phyloP scores from a whole-genome alignment of 108 stramenopile species.

The Cyclotella kingstonii region DNA sequence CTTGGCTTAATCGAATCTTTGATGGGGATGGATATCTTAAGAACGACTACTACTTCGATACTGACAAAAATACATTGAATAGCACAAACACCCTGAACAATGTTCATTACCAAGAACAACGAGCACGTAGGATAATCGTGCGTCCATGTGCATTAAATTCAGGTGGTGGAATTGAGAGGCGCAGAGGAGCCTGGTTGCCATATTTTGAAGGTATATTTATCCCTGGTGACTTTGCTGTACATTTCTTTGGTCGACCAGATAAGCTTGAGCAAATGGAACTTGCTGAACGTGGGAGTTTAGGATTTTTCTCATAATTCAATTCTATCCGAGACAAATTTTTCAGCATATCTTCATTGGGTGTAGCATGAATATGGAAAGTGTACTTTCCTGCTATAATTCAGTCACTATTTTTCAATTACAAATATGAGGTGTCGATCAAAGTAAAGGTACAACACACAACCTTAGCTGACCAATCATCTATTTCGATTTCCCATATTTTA shows the following conservation, averaged over 20 bases:
- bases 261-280: conserved; percentile 3
- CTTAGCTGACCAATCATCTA: too few relatives aligned
- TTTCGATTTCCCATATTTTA: too few relatives aligned
- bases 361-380: too few relatives aligned
- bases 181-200: not conserved
- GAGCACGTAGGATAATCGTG: too few relatives aligned
- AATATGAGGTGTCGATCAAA: too few relatives aligned
- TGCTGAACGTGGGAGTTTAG: not conserved
- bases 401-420: too few relatives aligned
- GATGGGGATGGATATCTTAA: not conserved
- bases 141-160: not conserved
- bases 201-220: not conserved
- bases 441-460: too few relatives aligned
- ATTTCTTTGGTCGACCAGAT: conserved; percentile 4
- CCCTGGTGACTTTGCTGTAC: conserved; percentile 4
- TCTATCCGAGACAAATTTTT: too few relatives aligned
- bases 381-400: too few relatives aligned
- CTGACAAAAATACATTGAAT: not conserved
- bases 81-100: too few relatives aligned
- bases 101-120: too few relatives aligned
- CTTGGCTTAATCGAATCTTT: not conserved
- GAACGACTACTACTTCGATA: not conserved
- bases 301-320: not conserved
- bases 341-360: too few relatives aligned
- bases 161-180: not conserved